Evolutionary conservation across 768 basidiomycete species (phyloP).

Genomic region (Hericium coralloides): DNA sequence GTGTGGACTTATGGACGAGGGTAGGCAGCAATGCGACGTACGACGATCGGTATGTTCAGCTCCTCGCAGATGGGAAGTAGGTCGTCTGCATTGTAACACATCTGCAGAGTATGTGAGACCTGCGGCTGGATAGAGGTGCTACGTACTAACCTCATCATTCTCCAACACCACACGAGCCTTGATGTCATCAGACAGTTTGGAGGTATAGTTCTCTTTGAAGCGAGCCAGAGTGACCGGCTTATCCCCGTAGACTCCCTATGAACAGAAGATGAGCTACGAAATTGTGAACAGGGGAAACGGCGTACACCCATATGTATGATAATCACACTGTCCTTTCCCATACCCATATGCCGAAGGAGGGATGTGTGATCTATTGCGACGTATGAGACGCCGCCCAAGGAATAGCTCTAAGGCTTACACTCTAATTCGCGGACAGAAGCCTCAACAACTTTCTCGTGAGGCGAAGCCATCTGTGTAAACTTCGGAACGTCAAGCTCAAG

Average conservation of each 20-base stretch:
- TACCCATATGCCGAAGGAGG: slow-evolving; percentile 78
- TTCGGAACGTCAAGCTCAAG: background rate
- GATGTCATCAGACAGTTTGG: slow-evolving; percentile 50
- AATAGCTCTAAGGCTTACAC: slow-evolving; percentile 25
- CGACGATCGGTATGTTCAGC: slow-evolving; percentile 44
- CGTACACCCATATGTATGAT: slow-evolving; percentile 73
- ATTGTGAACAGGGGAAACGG: slow-evolving; percentile 11
- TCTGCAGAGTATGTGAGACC: slow-evolving; percentile 22
- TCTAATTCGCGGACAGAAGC: slow-evolving; percentile 72
- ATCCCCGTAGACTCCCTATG: slow-evolving; percentile 73
- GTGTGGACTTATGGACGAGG: slow-evolving; percentile 24
- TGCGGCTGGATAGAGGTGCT: background rate
- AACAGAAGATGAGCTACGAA: background rate
- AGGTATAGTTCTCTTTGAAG: slow-evolving; percentile 60
- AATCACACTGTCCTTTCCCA: slow-evolving; percentile 81
- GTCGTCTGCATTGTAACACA: slow-evolving; percentile 88
- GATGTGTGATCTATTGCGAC: slow-evolving; percentile 56
- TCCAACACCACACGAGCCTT: slow-evolving; percentile 78
- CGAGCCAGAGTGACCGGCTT: slow-evolving; percentile 63
- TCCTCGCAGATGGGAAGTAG: slow-evolving; percentile 82
- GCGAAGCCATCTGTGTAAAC: slow-evolving; percentile 76
- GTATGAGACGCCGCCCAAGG: background rate
- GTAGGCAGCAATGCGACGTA: slow-evolving; percentile 47
- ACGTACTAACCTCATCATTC: slow-evolving; percentile 72
- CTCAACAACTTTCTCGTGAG: slow-evolving; percentile 62